Evolutionary conservation across 1,284 basidiomycete genomes (phyloP), one percentile per base, ranked within the genome.

Genomic region (Marasmius tenuissimus): DNA sequence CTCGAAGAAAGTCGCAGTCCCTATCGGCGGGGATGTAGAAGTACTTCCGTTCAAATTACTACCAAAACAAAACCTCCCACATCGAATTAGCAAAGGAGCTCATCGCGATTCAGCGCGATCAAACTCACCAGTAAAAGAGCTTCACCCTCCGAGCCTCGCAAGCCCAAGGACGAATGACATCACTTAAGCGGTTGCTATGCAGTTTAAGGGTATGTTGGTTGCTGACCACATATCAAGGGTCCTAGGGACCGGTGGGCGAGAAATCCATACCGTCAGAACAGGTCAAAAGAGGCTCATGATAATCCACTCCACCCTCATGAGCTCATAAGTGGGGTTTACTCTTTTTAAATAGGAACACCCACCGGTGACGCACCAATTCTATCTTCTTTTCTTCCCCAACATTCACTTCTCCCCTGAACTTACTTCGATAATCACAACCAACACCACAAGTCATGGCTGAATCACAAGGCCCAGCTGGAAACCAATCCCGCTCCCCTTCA

Each of bases 401-500:
- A 11, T 20, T 38, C 16, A n/a, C 52, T 2, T 37, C 52, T 37
- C 52, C 27, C 27, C 27, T 37, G 5, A 38, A 33, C 50, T 52
- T 16, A 34, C 50, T 10, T 27, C 50, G 27, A 16, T 27, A 33
- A 52, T 16, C 50, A 52, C 27, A 7, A 14, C n/a, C 52, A 6
- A 11, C 18, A 20, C 18, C 12, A 27, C 27, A 27, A 34, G 38
- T 18, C 33, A 54, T 54, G 52, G 27, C 52, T n/a, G 27, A 54
- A 18, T 9, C 33, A 14, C 52, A 11, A 60, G 52, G 56, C 27
- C 35, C 57, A 57, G 18, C 51, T 35, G 45, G 45, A 16, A 48
- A 47, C 38, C 60, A 61, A 47, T 63, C 61, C 45, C 61, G 61
- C 38, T 63, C 61, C 34, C 58, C 61, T 33, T 63, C 61, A 27